Conservation (phyloP, 139 green algal genomes). For the Chlorella ohadii region DNA sequence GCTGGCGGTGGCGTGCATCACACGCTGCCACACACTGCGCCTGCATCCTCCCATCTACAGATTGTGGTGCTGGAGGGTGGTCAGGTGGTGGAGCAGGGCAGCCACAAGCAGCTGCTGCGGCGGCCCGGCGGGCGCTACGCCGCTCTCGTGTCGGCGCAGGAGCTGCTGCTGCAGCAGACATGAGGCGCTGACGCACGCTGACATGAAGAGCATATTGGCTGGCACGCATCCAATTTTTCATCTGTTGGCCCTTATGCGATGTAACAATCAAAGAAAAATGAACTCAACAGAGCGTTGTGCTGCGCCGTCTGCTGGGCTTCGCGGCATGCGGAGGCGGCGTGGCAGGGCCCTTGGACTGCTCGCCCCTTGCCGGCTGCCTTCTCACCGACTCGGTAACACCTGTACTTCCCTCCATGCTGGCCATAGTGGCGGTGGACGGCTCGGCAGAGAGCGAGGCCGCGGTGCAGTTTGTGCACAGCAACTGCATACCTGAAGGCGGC, state of each 20-base stretch:
- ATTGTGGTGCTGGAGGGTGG: constrained; percentile 71
- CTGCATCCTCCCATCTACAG: not conserved
- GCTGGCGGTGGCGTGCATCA: no score
- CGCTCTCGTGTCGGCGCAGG: constrained; percentile 52
- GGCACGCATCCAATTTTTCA: no score
- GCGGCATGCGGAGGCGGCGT: no score
- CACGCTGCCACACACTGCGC: not conserved
- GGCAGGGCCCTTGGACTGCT: no score
- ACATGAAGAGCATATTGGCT: no score
- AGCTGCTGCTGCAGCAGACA: constrained; percentile 43
- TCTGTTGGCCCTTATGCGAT: no score
- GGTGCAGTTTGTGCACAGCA: not conserved
- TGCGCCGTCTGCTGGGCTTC: no score
- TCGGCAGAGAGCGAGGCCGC: not conserved
- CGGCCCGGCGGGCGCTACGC: constrained; percentile 48
- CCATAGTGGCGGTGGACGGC: not conserved
- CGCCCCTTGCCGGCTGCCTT: no score
- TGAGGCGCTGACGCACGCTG: no score
- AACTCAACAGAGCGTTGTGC: no score
- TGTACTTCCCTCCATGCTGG: not conserved
- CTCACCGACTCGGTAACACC: no score
- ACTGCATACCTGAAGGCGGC: not conserved
- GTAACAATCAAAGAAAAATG: no score
- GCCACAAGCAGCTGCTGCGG: constrained; percentile 58
- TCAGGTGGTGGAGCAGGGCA: constrained; percentile 54